Conservation (phyloP, 2,329 filamentous ascomycete species). For the Clarireedia hainanense region DNA sequence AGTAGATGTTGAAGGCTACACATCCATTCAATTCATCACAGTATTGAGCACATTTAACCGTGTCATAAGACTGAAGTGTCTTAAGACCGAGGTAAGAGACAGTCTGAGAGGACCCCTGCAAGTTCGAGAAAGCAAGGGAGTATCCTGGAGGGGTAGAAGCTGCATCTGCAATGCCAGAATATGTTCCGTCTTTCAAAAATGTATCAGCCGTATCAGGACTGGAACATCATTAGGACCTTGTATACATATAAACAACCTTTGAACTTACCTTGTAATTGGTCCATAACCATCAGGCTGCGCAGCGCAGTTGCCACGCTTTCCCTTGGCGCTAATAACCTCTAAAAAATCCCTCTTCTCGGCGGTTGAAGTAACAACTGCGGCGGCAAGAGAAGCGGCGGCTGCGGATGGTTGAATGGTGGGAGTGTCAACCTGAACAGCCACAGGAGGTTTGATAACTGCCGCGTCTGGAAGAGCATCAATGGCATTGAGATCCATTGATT, state of each 20-base stretch:
- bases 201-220: not conserved
- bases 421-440: slow-evolving; percentile 10
- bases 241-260: fast-evolving
- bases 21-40: slow-evolving; percentile 28
- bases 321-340: not conserved
- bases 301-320: not conserved
- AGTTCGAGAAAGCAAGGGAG: slow-evolving; percentile 26
- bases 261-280: not conserved
- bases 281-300: not conserved
- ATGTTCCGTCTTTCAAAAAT: not conserved
- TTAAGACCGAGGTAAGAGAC: slow-evolving; percentile 24
- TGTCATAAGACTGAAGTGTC: slow-evolving; percentile 27
- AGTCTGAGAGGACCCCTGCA: slow-evolving; percentile 27
- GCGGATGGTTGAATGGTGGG: not conserved
- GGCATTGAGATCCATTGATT: slow-evolving; percentile 30
- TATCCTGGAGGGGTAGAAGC: slow-evolving; percentile 29
- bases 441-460: slow-evolving; percentile 24
- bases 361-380: not conserved
- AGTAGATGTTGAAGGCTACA: slow-evolving; percentile 30
- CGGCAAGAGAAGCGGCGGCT: not conserved
- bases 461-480: slow-evolving; percentile 30
- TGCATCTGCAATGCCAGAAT: not conserved
- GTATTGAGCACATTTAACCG: slow-evolving; percentile 22
- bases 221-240: not conserved
- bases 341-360: not conserved